A percentile compares a stretch with the other conserved stretches of the same genome.
Evolutionary conservation across 805 yeast genomes (phyloP).

Genomic region (Starmerella davenportii): DNA sequence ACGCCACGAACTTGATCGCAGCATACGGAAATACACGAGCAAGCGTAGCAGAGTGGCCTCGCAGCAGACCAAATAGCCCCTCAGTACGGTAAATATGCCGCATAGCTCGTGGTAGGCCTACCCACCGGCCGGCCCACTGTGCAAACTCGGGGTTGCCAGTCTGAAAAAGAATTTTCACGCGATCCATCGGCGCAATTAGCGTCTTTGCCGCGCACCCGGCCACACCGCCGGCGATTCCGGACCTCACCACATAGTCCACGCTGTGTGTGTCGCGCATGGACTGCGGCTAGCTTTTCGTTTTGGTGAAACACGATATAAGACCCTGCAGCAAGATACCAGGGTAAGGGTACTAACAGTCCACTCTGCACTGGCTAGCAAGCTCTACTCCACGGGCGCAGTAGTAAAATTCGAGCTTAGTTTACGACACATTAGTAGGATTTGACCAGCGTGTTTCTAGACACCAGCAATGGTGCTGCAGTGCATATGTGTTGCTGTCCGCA

Average conservation of each 20-base stretch:
- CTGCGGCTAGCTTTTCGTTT: too few relatives aligned
- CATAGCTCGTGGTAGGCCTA: conserved; percentile 61
- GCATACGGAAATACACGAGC: conserved; percentile 91
- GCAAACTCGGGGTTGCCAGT: conserved; percentile 81
- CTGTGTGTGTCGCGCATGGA: conserved; percentile 40
- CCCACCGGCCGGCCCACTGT: conserved; percentile 60
- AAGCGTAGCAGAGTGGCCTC: conserved; percentile 90
- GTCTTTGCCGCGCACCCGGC: conserved; percentile 97
- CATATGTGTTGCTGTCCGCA: too few relatives aligned
- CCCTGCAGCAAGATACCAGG: too few relatives aligned
- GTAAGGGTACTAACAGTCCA: too few relatives aligned
- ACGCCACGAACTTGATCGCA: conserved; percentile 87
- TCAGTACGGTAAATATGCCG: conserved; percentile 44
- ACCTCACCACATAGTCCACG: conserved; percentile 56
- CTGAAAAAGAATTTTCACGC: conserved; percentile 88
- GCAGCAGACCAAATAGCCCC: conserved; percentile 68
- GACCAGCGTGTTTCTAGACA: too few relatives aligned
- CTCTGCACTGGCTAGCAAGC: too few relatives aligned
- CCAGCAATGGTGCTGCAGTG: too few relatives aligned
- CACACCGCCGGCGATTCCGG: conserved; percentile 85
- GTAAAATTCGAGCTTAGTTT: too few relatives aligned
- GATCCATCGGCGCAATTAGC: conserved; percentile 81
- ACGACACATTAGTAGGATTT: too few relatives aligned
- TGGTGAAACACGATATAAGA: too few relatives aligned
- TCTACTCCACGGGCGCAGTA: too few relatives aligned